Evolutionary conservation across 257 asterid species (phyloP), one percentile per base, ranked within the genome.

Genomic region (Eustoma russellianum): DNA sequence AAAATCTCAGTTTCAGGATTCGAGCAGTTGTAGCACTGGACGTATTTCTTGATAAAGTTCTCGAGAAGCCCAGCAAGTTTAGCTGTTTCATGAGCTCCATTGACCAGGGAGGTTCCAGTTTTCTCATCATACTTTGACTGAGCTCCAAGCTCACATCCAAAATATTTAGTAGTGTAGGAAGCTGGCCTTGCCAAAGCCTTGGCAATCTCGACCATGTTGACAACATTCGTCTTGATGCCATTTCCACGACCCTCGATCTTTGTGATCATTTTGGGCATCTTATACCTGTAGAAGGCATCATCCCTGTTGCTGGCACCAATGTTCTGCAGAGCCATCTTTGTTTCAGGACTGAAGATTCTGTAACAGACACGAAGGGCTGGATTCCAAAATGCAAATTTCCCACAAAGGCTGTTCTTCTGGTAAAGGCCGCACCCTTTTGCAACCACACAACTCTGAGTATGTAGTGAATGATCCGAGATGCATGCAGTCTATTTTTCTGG

Each of bases 231-330:
- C 70, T 85, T 85, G 79, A 85, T 82, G 75, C 93, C 95, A 74
- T 85, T 85, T 33, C 93, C 93, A 66, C 95, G 93, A 8, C 95
- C 95, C 70, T 85, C 93, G 0, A 85, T 85, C 54, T 85, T 85
- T 4, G 93, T 85, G 5, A 85, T 68, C 95, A 85, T 85, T 56
- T 43, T 70, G 17, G 95, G 95, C 95, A 85, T 85, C 85, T 85
- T 85, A 33, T 85, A 85, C 83, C 95, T 71, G 65, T 82, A 85
- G 57, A 85, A 85, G 79, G 95, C 93, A 66, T 85, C 95, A 63
- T 85, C 93, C 69, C 83, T 77, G 89, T 85, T 85, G 51, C 90
- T 86, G 17, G 90, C 95, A 59, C 95, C 95, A 68, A 85, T 85
- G 68, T 82, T 85, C 52, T 65, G 89, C 81, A 85, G 71, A 63